Evolutionary conservation across 306 rosid genomes (phyloP), one percentile per base, ranked within the genome.

Genomic region (Cicer cuneatum): DNA sequence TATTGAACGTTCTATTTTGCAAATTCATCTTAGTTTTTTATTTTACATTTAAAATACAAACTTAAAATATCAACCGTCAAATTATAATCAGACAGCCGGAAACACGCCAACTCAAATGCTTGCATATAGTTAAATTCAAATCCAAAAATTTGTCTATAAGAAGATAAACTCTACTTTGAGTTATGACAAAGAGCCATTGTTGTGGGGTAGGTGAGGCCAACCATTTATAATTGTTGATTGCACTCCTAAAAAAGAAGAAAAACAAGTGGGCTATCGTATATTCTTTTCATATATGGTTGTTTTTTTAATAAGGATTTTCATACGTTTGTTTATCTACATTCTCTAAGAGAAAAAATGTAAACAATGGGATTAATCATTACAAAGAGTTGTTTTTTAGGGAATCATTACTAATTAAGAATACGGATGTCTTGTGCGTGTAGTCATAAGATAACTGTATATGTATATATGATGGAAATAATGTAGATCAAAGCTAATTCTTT

Each of bases 241-340:
- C 12, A 12, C 19, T 56, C 29, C 19, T 72, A n/a, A 40, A 58
- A 76, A 76, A 56, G 19, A 40, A n/a, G 18, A 39, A 41, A 68
- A 74, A 16, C 38, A 18, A 35, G 72, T 82, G 72, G 76, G 53
- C 19, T 73, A 49, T 7, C 47, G 15, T 72, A 13, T 77, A 66
- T 77, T 77, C 82, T 41, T 60, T 82, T 82, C 85, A 77, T 72
- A 66, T 57, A 7, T 49, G 65, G 1, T 14, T 15, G 2, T 21
- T 8, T 10, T 56, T 19, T 8, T 19, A 5, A 9, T 0, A 48
- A n/a, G 2, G 53, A 47, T 1, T n/a, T n/a, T 48, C 8, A 24
- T 24, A 24, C 2, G 13, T 57, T 19, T 53, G 11, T 8, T 2
- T 63, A 2, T 60, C 12, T n/a, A 71, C 14, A 49, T 38, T 69